These are phyloP conservation scores for Toxicodendron radicans DNA, from an alignment of 345 rosid species.

Conservation along the genomic window DNA sequence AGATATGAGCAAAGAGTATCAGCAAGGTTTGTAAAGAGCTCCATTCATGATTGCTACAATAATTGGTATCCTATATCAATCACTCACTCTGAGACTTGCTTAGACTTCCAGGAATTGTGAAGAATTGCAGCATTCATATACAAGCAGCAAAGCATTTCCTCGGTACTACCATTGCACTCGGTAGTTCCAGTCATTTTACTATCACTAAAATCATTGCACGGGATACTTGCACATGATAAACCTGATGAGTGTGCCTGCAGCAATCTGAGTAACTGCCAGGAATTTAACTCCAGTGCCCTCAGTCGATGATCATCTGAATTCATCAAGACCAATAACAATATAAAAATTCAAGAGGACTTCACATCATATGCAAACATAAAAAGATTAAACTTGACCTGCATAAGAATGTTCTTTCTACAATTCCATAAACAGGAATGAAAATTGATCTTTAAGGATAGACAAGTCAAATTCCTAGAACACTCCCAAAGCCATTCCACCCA, in stretches of 20 bases:
- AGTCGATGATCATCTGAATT: conserved; percentile 64
- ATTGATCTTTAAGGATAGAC: background rate
- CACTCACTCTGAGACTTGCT: conserved; percentile 53
- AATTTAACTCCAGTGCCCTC: conserved; percentile 81
- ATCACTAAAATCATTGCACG: conserved; percentile 32
- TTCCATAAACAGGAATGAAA: conserved; percentile 8
- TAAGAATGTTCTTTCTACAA: background rate
- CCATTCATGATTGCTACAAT: conserved; percentile 7
- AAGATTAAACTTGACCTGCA: conserved; percentile 4
- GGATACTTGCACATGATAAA: conserved; percentile 46
- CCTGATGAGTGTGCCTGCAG: conserved; percentile 70
- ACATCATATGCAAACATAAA: conserved; percentile 10
- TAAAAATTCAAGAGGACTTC: background rate
- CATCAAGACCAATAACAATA: conserved; percentile 20
- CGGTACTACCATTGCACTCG: conserved; percentile 52
- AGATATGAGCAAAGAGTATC: conserved; percentile 24
- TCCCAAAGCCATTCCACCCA: background rate
- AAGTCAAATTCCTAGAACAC: background rate
- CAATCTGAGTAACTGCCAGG: conserved; percentile 86
- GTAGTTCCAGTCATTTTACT: conserved; percentile 30
- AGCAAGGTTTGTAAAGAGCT: conserved; percentile 17
- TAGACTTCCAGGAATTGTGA: conserved; percentile 67
- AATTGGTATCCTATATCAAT: conserved; percentile 19
- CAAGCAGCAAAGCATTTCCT: conserved; percentile 56
- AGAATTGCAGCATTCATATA: conserved; percentile 57